These are phyloP conservation scores for Lachancea quebecensis DNA, from an alignment of 805 yeast species.

Conservation along the genomic window DNA sequence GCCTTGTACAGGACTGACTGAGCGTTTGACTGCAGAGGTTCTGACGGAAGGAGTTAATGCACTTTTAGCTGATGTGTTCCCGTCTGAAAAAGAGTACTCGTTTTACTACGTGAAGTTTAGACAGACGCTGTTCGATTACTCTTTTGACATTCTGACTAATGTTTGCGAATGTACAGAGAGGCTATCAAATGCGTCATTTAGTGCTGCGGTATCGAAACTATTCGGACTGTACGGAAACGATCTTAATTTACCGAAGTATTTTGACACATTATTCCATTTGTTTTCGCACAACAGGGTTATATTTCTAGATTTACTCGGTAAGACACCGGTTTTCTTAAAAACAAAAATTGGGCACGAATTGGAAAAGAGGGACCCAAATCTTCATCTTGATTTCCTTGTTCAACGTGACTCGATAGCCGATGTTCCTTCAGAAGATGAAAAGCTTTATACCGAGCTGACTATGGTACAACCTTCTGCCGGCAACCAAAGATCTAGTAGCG, in stretches of 20 bases:
- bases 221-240: conserved; percentile 27
- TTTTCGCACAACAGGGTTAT: conserved; percentile 10
- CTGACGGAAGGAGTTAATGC: conserved; percentile 1
- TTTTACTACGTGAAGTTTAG: conserved; percentile 28
- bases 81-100: conserved; percentile 13
- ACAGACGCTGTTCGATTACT: conserved; percentile 22
- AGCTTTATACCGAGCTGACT: conserved; percentile 28
- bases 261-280: conserved; percentile 14
- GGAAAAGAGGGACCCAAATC: conserved; percentile 17
- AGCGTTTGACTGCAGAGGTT: conserved; percentile 10
- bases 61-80: conserved; percentile 16
- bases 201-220: conserved; percentile 9
- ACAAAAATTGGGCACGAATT: conserved; percentile 25
- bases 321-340: conserved; percentile 21
- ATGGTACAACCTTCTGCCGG: conserved; percentile 28
- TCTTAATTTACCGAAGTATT: conserved; percentile 21
- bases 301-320: conserved; percentile 13
- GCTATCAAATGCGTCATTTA: not conserved
- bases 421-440: conserved; percentile 9
- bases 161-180: conserved; percentile 7
- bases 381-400: conserved; percentile 10
- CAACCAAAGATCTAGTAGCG: conserved; percentile 14
- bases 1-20: conserved; percentile 14
- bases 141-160: conserved; percentile 12
- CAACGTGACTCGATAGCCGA: not conserved